These are phyloP conservation scores for Pyrenochaeta sp. DNA, from an alignment of 2,329 filamentous ascomycete species.

Conservation along the genomic window DNA sequence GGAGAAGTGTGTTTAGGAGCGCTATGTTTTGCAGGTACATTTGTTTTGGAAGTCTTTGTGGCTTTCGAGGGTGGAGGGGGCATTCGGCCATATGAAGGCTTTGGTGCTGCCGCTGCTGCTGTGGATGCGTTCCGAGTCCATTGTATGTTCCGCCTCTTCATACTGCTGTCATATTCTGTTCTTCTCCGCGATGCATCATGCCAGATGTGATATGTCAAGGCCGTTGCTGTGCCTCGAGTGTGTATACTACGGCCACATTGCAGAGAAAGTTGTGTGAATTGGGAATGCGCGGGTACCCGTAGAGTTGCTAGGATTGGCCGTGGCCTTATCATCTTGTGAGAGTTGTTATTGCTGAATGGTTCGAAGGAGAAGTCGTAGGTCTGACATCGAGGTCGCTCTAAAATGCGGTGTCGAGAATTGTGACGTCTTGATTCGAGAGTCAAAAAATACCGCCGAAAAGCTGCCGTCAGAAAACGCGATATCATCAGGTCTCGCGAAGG, in stretches of 20 bases:
- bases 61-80: conserved; percentile 12
- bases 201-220: conserved; percentile 16
- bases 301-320: conserved; percentile 21
- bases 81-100: conserved; percentile 9
- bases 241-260: conserved; percentile 17
- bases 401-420: conserved; percentile 1
- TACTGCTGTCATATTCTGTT: not conserved
- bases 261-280: conserved; percentile 2
- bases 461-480: conserved; percentile 26
- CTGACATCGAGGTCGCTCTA: no score
- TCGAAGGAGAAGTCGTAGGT: no score
- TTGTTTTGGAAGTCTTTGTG: conserved; percentile 6
- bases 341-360: no score
- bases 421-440: conserved; percentile 26
- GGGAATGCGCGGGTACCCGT: conserved; percentile 2
- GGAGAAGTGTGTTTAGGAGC: not conserved
- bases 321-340: no score
- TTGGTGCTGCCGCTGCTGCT: conserved; percentile 8
- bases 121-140: conserved; percentile 12
- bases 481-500: conserved; percentile 36
- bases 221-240: conserved; percentile 6
- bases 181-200: conserved; percentile 5
- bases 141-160: not conserved
- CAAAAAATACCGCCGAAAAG: conserved; percentile 10
- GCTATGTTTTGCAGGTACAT: conserved; percentile 6